Evolutionary conservation across 2,329 filamentous ascomycete genomes (phyloP).

Genomic region (Sporothrix pallida): DNA sequence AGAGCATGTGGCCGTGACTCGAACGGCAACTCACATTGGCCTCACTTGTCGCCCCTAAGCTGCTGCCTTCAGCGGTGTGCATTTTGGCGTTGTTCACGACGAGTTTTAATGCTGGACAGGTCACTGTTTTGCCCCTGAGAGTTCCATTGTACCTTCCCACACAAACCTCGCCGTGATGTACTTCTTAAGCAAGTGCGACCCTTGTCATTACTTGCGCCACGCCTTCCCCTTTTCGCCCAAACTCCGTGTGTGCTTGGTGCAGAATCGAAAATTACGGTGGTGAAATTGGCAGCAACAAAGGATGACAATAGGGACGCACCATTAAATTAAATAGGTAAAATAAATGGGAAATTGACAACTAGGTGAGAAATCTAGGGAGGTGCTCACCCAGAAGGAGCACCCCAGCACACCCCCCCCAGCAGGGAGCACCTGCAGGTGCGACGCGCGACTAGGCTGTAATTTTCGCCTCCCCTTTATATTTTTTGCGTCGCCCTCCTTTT

Average conservation of each 20-base stretch:
- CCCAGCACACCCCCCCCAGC: background rate
- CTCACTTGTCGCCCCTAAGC: background rate
- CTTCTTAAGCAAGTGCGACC: constrained; percentile 16
- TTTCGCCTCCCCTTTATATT: constrained; percentile 42
- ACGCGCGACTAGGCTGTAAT: constrained; percentile 40
- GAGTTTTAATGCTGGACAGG: background rate
- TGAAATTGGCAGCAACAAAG: constrained; percentile 22
- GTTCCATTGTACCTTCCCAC: constrained; percentile 17
- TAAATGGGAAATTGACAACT: constrained; percentile 20
- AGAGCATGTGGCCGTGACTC: background rate
- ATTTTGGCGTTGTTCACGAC: background rate
- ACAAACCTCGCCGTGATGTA: background rate
- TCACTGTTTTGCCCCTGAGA: constrained; percentile 10
- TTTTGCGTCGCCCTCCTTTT: constrained; percentile 43
- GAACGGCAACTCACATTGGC: constrained; percentile 12
- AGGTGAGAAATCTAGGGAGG: background rate
- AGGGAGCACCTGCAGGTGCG: constrained; percentile 28
- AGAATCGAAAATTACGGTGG: constrained; percentile 28
- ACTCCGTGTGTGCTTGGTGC: constrained; percentile 32
- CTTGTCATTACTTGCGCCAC: constrained; percentile 34
- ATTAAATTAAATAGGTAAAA: constrained; percentile 34
- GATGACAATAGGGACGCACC: background rate
- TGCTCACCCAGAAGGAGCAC: constrained; percentile 28
- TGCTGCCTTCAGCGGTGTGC: background rate
- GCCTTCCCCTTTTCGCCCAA: constrained; percentile 45